phyloP scores from a whole-genome alignment of 1,284 basidiomycete genomes.

The Ustilago crameri region DNA sequence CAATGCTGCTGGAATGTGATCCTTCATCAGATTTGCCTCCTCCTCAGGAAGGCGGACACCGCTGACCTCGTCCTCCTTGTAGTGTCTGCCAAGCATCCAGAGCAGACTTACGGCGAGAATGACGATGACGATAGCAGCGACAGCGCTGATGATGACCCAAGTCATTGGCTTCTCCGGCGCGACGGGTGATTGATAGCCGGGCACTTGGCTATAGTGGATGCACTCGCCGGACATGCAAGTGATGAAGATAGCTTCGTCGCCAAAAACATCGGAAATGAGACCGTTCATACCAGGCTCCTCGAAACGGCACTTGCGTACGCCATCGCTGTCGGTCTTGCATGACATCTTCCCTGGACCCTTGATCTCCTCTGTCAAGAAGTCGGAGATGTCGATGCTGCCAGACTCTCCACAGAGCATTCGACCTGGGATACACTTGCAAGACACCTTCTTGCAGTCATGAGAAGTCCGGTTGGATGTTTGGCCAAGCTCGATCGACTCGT shows the following conservation, averaged over 20 bases:
- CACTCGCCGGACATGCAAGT: slow-evolving; percentile 91
- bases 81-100: slow-evolving; percentile 55
- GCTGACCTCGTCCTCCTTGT: slow-evolving; percentile 53
- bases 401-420: slow-evolving; percentile 95
- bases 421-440: slow-evolving; percentile 89
- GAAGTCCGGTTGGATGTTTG: slow-evolving; percentile 28
- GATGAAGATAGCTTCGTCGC: slow-evolving; percentile 87
- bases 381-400: slow-evolving; percentile 95
- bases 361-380: slow-evolving; percentile 89
- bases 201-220: slow-evolving; percentile 90
- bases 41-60: slow-evolving; percentile 71
- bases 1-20: slow-evolving; percentile 90
- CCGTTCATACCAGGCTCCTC: slow-evolving; percentile 96
- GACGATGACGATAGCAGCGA: slow-evolving; percentile 76
- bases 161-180: slow-evolving; percentile 53
- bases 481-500: slow-evolving; percentile 68
- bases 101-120: slow-evolving; percentile 71
- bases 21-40: slow-evolving; percentile 86
- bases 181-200: slow-evolving; percentile 72
- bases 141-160: slow-evolving; percentile 85
- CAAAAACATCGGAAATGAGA: slow-evolving; percentile 91
- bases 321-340: slow-evolving; percentile 74
- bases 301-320: slow-evolving; percentile 77
- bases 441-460: slow-evolving; percentile 76
- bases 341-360: slow-evolving; percentile 88